Conservation (phyloP, 345 rosid genomes). For the Salix brachista region DNA sequence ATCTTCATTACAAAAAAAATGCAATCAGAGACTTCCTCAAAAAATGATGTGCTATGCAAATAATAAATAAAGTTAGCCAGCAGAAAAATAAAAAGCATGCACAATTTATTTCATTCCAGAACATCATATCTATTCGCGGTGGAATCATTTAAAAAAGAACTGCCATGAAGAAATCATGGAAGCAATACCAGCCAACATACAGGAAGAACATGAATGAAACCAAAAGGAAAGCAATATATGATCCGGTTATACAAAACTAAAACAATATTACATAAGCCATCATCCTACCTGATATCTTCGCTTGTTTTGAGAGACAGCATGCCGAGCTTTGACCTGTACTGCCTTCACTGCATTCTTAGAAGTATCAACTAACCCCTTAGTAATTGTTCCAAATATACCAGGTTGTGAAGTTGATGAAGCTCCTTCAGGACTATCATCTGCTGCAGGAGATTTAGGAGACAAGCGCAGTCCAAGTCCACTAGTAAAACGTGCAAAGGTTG, state of each 20-base stretch:
- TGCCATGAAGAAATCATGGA: background rate
- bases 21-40: background rate
- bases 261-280: background rate
- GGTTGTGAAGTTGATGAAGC: constrained; percentile 43
- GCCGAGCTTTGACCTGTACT: constrained; percentile 86
- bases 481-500: constrained; percentile 70
- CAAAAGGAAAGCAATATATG: background rate
- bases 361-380: constrained; percentile 73
- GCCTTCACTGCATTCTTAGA: constrained; percentile 89
- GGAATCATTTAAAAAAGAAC: background rate
- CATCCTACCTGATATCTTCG: constrained; percentile 70
- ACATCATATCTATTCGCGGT: background rate
- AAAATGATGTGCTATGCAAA: background rate
- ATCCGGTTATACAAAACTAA: background rate
- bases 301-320: constrained; percentile 84
- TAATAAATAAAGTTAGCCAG: background rate
- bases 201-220: background rate
- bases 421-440: constrained; percentile 48
- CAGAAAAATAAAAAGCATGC: background rate
- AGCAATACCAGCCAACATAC: background rate
- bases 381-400: constrained; percentile 66
- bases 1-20: background rate
- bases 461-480: constrained; percentile 59
- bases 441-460: constrained; percentile 66
- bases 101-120: background rate